Conservation (phyloP, 352 stramenopile genomes). For the Pythium guiyangense region DNA sequence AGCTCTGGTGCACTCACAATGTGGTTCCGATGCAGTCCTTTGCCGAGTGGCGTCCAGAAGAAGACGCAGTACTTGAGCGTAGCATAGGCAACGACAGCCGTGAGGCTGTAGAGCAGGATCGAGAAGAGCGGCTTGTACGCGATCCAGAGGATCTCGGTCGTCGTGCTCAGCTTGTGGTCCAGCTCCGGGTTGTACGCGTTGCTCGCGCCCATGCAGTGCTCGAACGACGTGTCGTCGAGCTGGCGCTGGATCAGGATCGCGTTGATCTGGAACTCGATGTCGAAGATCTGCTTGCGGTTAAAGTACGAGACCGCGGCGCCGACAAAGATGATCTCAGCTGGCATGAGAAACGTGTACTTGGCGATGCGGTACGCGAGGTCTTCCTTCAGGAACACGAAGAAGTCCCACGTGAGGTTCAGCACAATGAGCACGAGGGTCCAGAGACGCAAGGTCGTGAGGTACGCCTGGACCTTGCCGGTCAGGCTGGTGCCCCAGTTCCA, state of each 20-base stretch:
- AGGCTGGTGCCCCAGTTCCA: conserved; percentile 14
- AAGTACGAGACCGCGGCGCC: no score
- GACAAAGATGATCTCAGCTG: conserved; percentile 28
- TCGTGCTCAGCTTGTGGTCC: conserved; percentile 6
- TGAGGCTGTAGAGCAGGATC: conserved; percentile 9
- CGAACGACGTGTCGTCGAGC: conserved; percentile 15
- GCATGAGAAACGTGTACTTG: no score
- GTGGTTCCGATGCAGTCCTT: no score
- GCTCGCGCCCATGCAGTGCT: no score
- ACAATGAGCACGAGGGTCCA: no score
- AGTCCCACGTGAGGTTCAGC: no score
- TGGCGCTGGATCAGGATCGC: conserved; percentile 11
- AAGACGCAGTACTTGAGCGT: conserved; percentile 12
- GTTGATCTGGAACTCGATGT: no score
- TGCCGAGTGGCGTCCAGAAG: neutral
- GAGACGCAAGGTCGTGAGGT: conserved; percentile 32
- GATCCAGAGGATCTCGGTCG: no score
- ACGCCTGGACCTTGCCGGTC: conserved; percentile 17
- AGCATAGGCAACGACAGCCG: conserved; percentile 11
- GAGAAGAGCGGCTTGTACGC: conserved; percentile 13
- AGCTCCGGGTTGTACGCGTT: conserved; percentile 13
- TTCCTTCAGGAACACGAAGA: no score
- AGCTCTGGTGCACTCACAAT: no score
- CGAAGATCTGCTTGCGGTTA: neutral
- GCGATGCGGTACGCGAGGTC: no score